Base-by-base conservation (phyloP, 768 basidiomycete species). In the Omphalotus guepiniiformis region DNA sequence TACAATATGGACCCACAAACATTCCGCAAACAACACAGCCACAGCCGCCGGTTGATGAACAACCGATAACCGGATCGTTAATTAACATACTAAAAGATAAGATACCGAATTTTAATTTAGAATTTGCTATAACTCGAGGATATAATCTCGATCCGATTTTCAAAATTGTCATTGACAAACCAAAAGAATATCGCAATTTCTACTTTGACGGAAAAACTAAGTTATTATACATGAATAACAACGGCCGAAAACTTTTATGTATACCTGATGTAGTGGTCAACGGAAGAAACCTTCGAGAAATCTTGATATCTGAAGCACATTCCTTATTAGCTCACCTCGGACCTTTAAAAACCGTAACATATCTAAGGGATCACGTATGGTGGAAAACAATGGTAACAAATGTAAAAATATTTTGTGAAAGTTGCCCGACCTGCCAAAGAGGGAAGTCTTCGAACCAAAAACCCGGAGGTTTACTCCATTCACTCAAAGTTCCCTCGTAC, bases 271-370 rank as follows among this genome's bases (percentile, higher is more conserved):
- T 51, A 7, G 6, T 28, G 1, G 25, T 39, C 16, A 30, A 29
- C n/a, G 42, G 42, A 36, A 3, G 29, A 4, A 48, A 28, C 19
- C 7, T 51, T 0, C 42, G 58, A 0, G 68, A 68, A 39, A 42
- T 55, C 1, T 6, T 70, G 0, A 67, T 70, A 0, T 48, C 49
- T 0, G 67, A 67, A 15, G 67, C 65, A 0, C 68, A 70, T 26
- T 64, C 63, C 1, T 11, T 70, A 0, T 41, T 70, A 2, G 69
- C 66, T 0, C 69, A 70, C 30, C 18, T 70, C 0, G 65, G 68
- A 2, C 13, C 48, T 0, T 3, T 13, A 6, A 70, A 70, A 36
- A 70, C 66, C 0, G 13, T 66, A 0, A 21, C 44, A 1, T 63
- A 62, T 27, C 42, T 69, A 0, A 35, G 54, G 0, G 57, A 67